phyloP scores from a whole-genome alignment of 345 rosid genomes.

The Atalantia buxifolia region DNA sequence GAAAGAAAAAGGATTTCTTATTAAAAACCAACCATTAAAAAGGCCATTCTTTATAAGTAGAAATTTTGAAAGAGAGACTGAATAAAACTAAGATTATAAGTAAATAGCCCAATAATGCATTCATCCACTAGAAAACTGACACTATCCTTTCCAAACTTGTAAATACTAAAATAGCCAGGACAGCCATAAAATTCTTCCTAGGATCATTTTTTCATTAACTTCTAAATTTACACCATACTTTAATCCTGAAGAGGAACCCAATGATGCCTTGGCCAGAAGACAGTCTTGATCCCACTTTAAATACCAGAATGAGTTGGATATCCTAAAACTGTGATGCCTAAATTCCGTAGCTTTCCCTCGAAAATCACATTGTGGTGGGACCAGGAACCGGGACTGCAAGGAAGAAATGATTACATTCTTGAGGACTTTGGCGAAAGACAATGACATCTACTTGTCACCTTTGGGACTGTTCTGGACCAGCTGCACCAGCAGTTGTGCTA shows the following conservation, averaged over 20 bases:
- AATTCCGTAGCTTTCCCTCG: constrained; percentile 34
- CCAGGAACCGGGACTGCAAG: constrained; percentile 23
- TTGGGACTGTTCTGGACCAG: constrained; percentile 53
- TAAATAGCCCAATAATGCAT: neutral
- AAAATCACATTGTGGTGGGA: constrained; percentile 25
- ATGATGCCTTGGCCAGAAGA: neutral
- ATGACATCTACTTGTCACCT: constrained; percentile 37
- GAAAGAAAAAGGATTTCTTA: neutral
- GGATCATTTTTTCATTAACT: neutral
- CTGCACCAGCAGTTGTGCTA: constrained; percentile 41
- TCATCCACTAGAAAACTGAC: neutral
- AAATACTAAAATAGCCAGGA: constrained; percentile 6
- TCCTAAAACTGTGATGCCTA: constrained; percentile 18
- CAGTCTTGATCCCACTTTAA: neutral
- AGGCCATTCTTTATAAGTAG: neutral
- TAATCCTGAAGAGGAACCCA: neutral
- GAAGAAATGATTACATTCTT: constrained; percentile 6
- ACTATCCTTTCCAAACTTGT: neutral
- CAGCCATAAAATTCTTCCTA: neutral
- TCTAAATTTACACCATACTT: neutral
- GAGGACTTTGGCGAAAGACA: constrained; percentile 9
- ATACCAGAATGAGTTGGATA: constrained; percentile 5
- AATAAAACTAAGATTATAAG: neutral
- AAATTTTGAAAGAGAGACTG: neutral
- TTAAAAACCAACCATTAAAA: neutral